Percentiles rank a stretch among this genome's conserved stretches.
phyloP scores from a whole-genome alignment of 805 yeast genomes.

The Ogataea haglerorum region DNA sequence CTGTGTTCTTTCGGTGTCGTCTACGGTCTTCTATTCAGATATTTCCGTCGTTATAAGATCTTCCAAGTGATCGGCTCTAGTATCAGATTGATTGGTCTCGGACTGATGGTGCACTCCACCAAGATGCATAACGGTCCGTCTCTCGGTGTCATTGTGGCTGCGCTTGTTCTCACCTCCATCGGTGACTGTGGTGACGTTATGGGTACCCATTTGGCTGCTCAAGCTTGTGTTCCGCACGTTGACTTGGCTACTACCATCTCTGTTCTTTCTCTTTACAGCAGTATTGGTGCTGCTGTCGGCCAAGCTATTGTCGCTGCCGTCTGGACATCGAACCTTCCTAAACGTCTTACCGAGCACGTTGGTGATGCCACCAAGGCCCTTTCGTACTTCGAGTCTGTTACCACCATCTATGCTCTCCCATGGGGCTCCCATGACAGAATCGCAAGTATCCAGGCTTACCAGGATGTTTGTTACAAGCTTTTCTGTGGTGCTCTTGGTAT shows the following conservation, averaged over 20 bases:
- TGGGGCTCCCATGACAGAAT: conserved; percentile 29
- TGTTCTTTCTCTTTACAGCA: conserved; percentile 30
- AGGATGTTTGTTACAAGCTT: conserved; percentile 28
- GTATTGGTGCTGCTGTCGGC: conserved; percentile 37
- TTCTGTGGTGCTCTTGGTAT: conserved; percentile 32
- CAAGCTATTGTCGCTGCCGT: conserved; percentile 37
- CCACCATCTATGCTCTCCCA: conserved; percentile 25
- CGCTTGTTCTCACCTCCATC: conserved; percentile 31
- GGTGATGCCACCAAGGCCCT: conserved; percentile 23
- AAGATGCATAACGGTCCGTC: conserved; percentile 14
- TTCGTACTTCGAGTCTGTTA: conserved; percentile 26
- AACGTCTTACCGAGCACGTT: conserved; percentile 25
- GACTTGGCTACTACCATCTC: conserved; percentile 29
- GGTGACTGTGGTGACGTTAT: conserved; percentile 34
- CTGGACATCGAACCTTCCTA: conserved; percentile 33
- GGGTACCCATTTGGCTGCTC: conserved; percentile 37
- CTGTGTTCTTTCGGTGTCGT: conserved; percentile 37
- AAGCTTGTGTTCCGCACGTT: conserved; percentile 39
- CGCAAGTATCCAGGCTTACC: conserved; percentile 35
- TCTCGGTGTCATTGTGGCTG: conserved; percentile 29
- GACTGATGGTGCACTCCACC: conserved; percentile 5
- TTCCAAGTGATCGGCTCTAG: conserved; percentile 34
- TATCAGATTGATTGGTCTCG: conserved; percentile 32
- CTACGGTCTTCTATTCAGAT: conserved; percentile 35
- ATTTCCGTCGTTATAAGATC: conserved; percentile 36